These are phyloP conservation scores for Monosporozyma siamensis DNA, from an alignment of 805 yeast genomes.

Conservation along the genomic window DNA sequence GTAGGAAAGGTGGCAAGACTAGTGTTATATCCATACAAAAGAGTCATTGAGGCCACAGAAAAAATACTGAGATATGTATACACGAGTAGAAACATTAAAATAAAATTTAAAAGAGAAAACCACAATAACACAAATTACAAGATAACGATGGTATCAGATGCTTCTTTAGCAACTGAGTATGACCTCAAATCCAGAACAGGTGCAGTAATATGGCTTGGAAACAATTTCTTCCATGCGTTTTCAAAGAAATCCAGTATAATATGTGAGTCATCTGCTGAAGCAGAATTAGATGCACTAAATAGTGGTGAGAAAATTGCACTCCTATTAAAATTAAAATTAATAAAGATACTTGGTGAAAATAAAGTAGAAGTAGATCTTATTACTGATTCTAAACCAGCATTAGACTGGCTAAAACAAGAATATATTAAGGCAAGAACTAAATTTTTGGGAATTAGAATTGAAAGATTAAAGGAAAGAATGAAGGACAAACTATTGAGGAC, in stretches of 20 bases:
- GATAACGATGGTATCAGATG: neutral
- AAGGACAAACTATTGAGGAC: neutral
- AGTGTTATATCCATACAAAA: slow-evolving; percentile 2
- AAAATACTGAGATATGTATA: neutral
- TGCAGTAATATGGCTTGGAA: slow-evolving; percentile 1
- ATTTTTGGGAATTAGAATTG: neutral
- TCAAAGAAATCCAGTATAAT: slow-evolving; percentile 1
- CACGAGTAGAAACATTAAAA: neutral
- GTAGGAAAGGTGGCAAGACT: slow-evolving; percentile 1
- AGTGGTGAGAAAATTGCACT: neutral
- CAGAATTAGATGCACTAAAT: slow-evolving; percentile 2
- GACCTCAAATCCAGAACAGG: slow-evolving; percentile 3
- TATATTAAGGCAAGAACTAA: neutral
- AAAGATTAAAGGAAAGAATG: slow-evolving; percentile 1
- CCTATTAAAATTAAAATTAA: neutral
- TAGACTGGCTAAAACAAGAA: neutral
- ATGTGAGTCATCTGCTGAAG: slow-evolving; percentile 1
- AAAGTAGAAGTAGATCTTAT: neutral
- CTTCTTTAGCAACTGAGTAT: slow-evolving; percentile 2
- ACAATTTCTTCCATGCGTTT: neutral
- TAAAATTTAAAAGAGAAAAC: slow-evolving; percentile 1
- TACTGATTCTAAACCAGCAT: neutral
- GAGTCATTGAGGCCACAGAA: neutral
- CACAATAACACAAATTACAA: neutral
- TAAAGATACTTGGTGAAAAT: too few species aligned